Conservation (phyloP, 2,329 filamentous ascomycete genomes). For the Volutella citrinella region DNA sequence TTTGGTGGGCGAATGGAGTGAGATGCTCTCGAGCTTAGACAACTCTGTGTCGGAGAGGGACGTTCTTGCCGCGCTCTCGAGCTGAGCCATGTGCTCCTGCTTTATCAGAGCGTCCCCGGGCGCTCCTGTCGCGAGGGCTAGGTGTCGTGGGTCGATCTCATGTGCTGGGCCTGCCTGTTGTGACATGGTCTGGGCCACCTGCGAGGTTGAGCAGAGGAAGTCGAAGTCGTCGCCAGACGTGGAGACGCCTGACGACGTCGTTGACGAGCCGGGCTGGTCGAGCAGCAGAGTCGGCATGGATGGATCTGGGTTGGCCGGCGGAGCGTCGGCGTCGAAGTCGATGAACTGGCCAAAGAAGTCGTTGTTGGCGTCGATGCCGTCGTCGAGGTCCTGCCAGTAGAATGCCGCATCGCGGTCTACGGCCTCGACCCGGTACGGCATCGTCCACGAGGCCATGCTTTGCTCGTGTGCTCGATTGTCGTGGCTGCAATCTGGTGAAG, state of each 20-base stretch:
- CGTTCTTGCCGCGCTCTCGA: constrained; percentile 26
- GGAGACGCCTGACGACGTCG: constrained; percentile 33
- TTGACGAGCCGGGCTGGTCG: constrained; percentile 29
- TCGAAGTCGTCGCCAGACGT: constrained; percentile 34
- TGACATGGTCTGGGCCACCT: constrained; percentile 22
- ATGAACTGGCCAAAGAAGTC: constrained; percentile 38
- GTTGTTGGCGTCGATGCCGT: constrained; percentile 24
- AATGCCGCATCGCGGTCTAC: constrained; percentile 34
- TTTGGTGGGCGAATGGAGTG: constrained; percentile 37
- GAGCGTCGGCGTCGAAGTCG: constrained; percentile 32
- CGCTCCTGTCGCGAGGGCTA: constrained; percentile 20
- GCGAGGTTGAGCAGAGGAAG: constrained; percentile 33
- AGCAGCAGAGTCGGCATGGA: constrained; percentile 28
- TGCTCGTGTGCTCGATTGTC: constrained; percentile 8
- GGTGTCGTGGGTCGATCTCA: constrained; percentile 28
- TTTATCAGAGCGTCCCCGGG: too few relatives aligned
- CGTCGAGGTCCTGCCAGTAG: constrained; percentile 34
- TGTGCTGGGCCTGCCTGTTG: constrained; percentile 20
- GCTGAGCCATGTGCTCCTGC: too few relatives aligned
- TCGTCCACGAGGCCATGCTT: constrained; percentile 35
- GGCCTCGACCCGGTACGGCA: constrained; percentile 32
- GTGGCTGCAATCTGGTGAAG: neutral
- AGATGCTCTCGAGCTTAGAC: constrained; percentile 45
- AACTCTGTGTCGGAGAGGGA: constrained; percentile 48
- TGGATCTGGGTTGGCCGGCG: constrained; percentile 17